Evolutionary conservation across 1,284 basidiomycete genomes (phyloP).

Genomic region (Boletus hoseneyae): DNA sequence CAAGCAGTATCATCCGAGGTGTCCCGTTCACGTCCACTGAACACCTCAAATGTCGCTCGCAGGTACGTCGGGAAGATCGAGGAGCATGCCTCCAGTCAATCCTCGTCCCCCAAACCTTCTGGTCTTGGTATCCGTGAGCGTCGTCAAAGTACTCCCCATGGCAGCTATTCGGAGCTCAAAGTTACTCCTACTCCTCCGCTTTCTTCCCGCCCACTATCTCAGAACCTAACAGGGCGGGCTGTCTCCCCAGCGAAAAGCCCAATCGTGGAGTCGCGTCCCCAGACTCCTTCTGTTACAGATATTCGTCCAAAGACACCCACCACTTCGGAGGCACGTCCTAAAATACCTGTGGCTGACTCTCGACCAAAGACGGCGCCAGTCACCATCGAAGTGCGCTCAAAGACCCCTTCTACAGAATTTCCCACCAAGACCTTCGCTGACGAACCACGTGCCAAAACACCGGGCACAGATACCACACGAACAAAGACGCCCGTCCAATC

Average conservation of each 20-base stretch:
- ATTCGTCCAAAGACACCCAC: conserved; percentile 15
- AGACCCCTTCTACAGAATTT: conserved; percentile 18
- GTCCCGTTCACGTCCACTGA: conserved; percentile 33
- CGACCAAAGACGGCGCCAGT: conserved; percentile 10
- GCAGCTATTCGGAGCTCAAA: conserved; percentile 29
- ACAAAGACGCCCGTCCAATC: conserved; percentile 22
- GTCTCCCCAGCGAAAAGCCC: conserved; percentile 14
- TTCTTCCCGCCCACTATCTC: conserved; percentile 29
- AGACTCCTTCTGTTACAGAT: conserved; percentile 13
- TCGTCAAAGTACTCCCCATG: conserved; percentile 35
- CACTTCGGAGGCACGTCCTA: conserved; percentile 10
- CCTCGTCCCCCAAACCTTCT: conserved; percentile 16
- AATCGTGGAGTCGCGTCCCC: conserved; percentile 20
- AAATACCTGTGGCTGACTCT: conserved; percentile 18
- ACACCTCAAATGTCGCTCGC: conserved; percentile 35
- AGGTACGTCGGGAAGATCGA: conserved; percentile 38
- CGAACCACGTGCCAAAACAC: conserved; percentile 24
- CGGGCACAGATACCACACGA: conserved; percentile 14
- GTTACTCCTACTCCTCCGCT: conserved; percentile 38
- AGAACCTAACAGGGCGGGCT: conserved; percentile 12
- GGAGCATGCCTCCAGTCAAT: conserved; percentile 17
- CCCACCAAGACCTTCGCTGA: conserved; percentile 13
- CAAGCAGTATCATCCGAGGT: conserved; percentile 13
- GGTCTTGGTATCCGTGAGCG: conserved; percentile 32
- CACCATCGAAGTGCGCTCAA: conserved; percentile 18